These are phyloP conservation scores for Rubia peregrina DNA, from an alignment of 305 asterid genomes.

Conservation along the genomic window DNA sequence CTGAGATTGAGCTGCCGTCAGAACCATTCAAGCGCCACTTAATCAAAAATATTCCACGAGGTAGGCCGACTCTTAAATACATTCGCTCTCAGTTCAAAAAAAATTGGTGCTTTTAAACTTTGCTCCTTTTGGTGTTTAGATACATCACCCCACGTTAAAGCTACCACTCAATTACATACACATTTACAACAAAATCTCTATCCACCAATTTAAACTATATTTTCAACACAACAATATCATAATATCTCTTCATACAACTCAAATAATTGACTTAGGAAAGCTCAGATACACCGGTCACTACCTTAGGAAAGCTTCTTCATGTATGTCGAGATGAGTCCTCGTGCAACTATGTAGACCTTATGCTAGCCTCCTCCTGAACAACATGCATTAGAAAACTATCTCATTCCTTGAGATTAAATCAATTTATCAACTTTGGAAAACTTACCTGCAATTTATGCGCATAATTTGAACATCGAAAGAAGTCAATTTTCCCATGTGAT, in stretches of 20 bases:
- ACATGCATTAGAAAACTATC: neutral
- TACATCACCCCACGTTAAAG: neutral
- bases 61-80: too few species aligned
- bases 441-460: slow-evolving; percentile 81
- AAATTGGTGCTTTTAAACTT: too few species aligned
- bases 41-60: too few species aligned
- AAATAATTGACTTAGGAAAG: too few species aligned
- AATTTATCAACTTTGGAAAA: slow-evolving; percentile 12
- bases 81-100: too few species aligned
- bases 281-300: neutral
- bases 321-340: slow-evolving; percentile 65
- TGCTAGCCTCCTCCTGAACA: slow-evolving; percentile 60
- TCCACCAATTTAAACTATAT: neutral
- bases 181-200: neutral
- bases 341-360: slow-evolving; percentile 63
- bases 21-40: too few species aligned
- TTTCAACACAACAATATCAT: neutral
- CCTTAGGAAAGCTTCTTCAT: slow-evolving; percentile 27
- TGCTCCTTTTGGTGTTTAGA: neutral
- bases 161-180: neutral
- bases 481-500: slow-evolving; percentile 90
- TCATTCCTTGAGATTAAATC: neutral
- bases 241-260: neutral
- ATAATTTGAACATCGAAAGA: slow-evolving; percentile 66
- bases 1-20: too few species aligned